A percentile compares a stretch with the other conserved stretches of the same genome.
Evolutionary conservation across 75 land plant genomes (phyloP).

Genomic region (Cryptomeria japonica): DNA sequence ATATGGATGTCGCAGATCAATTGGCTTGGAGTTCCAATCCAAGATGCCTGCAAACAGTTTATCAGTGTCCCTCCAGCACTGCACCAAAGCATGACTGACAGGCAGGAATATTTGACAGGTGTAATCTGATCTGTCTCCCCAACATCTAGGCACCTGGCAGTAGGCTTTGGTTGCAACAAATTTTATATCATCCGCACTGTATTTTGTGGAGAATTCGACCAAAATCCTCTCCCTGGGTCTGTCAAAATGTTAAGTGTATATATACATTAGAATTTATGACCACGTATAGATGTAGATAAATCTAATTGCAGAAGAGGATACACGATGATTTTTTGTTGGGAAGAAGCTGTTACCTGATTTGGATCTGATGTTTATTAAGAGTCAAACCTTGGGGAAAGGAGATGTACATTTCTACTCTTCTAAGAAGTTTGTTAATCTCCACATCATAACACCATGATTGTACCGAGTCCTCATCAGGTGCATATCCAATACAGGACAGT

Average conservation of each 20-base stretch:
- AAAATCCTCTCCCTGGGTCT: constrained; percentile 29
- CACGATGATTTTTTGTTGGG: neutral
- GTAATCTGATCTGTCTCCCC: constrained; percentile 25
- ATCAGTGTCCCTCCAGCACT: constrained; percentile 32
- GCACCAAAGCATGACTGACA: constrained; percentile 7
- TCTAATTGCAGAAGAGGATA: neutral
- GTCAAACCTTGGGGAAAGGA: constrained; percentile 18
- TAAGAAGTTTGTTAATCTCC: constrained; percentile 18
- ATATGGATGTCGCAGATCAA: constrained; percentile 37
- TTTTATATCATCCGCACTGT: constrained; percentile 10
- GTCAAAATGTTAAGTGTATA: neutral
- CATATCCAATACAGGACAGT: constrained; percentile 23
- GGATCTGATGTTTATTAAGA: constrained; percentile 14
- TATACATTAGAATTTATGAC: neutral
- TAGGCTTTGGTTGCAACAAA: constrained; percentile 16
- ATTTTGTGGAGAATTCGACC: constrained; percentile 36
- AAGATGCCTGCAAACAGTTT: constrained; percentile 17
- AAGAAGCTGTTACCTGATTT: constrained; percentile 20
- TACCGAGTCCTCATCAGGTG: neutral
- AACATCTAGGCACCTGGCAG: constrained; percentile 13
- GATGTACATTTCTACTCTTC: constrained; percentile 46
- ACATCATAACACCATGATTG: constrained; percentile 36
- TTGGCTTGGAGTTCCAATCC: constrained; percentile 41
- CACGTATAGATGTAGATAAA: neutral
- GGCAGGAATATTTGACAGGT: constrained; percentile 24